Evolutionary conservation across 192 early-diverging fungal genomes (phyloP).

Genomic region (Coemansia sp.): DNA sequence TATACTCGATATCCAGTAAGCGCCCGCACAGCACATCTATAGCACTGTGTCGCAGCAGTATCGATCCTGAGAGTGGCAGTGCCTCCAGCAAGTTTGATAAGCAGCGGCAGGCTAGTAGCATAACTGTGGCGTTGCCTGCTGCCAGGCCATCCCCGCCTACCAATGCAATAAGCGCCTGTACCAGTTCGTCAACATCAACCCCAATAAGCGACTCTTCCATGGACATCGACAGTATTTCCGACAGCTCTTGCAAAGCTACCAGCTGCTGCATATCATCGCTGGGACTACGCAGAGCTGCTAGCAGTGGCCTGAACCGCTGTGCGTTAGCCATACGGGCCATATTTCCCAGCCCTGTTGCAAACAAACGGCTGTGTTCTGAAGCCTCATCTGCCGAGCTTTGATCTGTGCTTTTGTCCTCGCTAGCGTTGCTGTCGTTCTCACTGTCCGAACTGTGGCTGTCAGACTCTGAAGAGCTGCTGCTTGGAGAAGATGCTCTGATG

Average conservation of each 20-base stretch:
- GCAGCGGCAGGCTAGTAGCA: constrained; percentile 89
- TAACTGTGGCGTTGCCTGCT: constrained; percentile 64
- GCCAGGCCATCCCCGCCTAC: constrained; percentile 44
- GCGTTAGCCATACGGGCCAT: constrained; percentile 22
- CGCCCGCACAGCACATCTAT: constrained; percentile 71
- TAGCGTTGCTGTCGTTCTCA: not conserved
- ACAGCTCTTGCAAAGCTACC: constrained; percentile 83
- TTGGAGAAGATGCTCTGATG: too few relatives aligned
- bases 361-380: constrained; percentile 2
- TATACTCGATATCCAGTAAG: constrained; percentile 82
- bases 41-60: constrained; percentile 67
- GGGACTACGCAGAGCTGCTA: constrained; percentile 57
- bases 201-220: constrained; percentile 69
- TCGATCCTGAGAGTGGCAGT: constrained; percentile 63
- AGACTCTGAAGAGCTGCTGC: not conserved
- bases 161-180: constrained; percentile 64
- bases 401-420: not conserved
- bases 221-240: constrained; percentile 72
- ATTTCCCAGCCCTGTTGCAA: constrained; percentile 21
- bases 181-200: constrained; percentile 66
- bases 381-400: not conserved
- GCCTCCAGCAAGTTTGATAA: constrained; percentile 88
- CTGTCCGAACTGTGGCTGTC: not conserved
- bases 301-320: constrained; percentile 57
- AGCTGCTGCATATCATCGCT: constrained; percentile 67